Percentiles rank a stretch among this genome's conserved stretches.
Conservation (phyloP, 345 rosid genomes). For the Melaleuca alternifolia region DNA sequence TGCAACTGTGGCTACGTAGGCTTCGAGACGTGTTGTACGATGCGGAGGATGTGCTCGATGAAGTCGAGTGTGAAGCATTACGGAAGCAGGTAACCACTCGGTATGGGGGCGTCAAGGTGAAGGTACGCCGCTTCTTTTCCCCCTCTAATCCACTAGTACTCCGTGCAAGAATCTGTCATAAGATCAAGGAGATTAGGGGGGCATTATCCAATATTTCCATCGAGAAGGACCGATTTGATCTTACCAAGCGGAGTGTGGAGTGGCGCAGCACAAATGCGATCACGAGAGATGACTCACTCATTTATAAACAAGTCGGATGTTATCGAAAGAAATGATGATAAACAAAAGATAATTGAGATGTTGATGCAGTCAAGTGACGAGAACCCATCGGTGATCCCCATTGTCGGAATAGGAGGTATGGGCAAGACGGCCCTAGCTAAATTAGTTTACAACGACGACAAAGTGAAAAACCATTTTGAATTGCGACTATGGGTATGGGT, state of each 20-base stretch:
- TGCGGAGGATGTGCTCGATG: neutral
- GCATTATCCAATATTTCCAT: neutral
- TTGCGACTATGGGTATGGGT: neutral
- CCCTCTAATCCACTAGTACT: neutral
- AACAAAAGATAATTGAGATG: neutral
- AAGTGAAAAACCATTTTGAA: accelerated
- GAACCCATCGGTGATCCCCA: neutral
- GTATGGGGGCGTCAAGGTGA: accelerated
- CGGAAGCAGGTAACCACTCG: neutral
- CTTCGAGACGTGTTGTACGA: neutral
- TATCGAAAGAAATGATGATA: neutral
- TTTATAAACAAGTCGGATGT: neutral
- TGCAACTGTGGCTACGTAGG: accelerated
- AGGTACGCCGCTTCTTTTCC: neutral
- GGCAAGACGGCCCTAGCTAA: neutral
- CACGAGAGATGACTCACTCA: neutral
- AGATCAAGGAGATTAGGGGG: neutral
- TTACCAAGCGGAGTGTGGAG: neutral
- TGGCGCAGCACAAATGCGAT: accelerated
- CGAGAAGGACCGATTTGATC: neutral
- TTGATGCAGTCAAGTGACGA: accelerated
- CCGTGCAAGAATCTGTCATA: neutral
- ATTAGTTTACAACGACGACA: accelerated
- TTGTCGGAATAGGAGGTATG: neutral
- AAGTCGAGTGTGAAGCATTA: neutral